Conservation (phyloP, 2,329 filamentous ascomycete species). For the Diaporthe sp. region DNA sequence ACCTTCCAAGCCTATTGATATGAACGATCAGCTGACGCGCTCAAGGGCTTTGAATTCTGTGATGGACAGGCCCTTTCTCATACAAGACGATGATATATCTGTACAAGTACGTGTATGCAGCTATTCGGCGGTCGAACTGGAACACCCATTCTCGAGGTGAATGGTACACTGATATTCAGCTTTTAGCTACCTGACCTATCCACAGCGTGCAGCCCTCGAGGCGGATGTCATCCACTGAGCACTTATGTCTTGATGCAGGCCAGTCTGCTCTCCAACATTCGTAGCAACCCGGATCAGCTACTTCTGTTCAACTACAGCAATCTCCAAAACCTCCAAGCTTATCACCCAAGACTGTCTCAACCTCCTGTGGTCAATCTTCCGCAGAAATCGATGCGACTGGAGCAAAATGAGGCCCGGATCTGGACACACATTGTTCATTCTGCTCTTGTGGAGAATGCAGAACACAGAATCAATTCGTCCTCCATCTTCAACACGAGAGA, state of each 20-base stretch:
- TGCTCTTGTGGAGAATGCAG: too few species aligned
- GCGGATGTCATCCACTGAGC: not conserved
- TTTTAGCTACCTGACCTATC: not conserved
- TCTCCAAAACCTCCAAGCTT: not conserved
- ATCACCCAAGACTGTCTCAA: not conserved
- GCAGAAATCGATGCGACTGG: not conserved
- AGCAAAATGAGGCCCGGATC: not conserved
- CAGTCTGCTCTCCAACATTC: not conserved
- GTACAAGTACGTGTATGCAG: not conserved
- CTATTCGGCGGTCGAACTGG: not conserved
- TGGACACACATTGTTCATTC: not conserved
- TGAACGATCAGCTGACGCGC: not conserved
- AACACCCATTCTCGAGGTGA: too few species aligned
- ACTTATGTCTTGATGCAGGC: not conserved
- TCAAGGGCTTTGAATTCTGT: not conserved
- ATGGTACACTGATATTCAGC: not conserved
- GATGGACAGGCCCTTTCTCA: not conserved
- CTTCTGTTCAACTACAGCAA: not conserved
- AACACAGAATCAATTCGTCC: not conserved
- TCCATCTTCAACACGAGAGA: not conserved
- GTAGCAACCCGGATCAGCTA: not conserved
- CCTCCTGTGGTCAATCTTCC: fast-evolving
- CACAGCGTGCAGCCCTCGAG: too few species aligned
- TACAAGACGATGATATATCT: not conserved
- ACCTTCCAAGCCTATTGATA: too few species aligned